Conservation (phyloP, 371 early-diverging fungal species). For the Parasitella parasitica region DNA sequence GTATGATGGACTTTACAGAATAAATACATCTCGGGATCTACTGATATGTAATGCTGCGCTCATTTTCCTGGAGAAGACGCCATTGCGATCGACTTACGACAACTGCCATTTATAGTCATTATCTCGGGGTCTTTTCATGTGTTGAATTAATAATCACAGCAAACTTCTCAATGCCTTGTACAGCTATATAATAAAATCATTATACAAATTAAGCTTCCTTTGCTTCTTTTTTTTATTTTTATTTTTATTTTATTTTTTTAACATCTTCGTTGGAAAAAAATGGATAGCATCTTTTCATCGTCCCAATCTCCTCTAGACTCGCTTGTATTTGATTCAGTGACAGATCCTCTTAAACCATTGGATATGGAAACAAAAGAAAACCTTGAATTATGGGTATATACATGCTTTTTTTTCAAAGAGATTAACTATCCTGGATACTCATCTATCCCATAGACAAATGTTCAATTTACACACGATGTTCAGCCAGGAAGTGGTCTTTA, state of each 20-base stretch:
- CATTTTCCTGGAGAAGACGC: too few relatives aligned
- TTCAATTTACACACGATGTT: conserved; percentile 61
- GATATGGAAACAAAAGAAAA: conserved; percentile 11
- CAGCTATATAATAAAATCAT: background rate
- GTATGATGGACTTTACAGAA: background rate
- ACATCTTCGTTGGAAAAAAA: too few relatives aligned
- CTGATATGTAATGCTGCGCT: too few relatives aligned
- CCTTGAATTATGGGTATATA: conserved; percentile 15
- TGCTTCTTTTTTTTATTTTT: background rate
- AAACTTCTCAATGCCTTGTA: background rate
- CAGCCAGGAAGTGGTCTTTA: conserved; percentile 49
- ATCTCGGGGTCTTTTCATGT: background rate
- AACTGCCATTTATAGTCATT: background rate
- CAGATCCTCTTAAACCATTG: background rate
- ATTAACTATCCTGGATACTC: background rate
- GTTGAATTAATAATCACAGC: background rate
- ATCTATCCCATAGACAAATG: conserved; percentile 43
- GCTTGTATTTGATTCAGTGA: conserved; percentile 12
- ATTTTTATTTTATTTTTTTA: background rate
- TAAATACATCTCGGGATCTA: too few relatives aligned
- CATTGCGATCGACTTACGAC: background rate
- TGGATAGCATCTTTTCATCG: conserved; percentile 10
- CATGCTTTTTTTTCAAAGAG: background rate
- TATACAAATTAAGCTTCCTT: background rate
- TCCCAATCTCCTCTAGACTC: conserved; percentile 4